A percentile compares a stretch with the other conserved stretches of the same genome.
Conservation (phyloP, 2,329 filamentous ascomycete genomes). For the Venturia carpophila region DNA sequence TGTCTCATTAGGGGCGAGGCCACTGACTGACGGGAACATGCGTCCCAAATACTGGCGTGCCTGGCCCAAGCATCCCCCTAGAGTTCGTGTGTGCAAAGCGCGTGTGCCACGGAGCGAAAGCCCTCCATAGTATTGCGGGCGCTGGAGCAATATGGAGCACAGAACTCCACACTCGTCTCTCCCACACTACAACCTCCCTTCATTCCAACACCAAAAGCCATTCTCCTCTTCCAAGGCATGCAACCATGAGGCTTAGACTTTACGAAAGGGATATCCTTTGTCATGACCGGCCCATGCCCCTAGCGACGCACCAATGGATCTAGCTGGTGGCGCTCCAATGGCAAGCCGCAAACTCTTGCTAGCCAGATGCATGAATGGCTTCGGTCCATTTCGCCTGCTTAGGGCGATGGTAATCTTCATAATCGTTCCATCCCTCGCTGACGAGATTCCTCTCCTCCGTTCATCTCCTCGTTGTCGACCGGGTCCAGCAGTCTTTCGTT, state of each 20-base stretch:
- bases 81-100: not conserved
- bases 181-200: not conserved
- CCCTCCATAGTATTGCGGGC: not conserved
- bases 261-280: not conserved
- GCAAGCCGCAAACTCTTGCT: not conserved
- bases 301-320: not conserved
- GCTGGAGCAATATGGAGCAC: not conserved
- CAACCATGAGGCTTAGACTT: constrained; percentile 9
- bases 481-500: constrained; percentile 4
- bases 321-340: not conserved
- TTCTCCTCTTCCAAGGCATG: not conserved
- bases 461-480: constrained; percentile 4
- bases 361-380: constrained; percentile 4
- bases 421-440: constrained; percentile 7
- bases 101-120: not conserved
- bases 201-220: not conserved
- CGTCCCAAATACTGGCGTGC: no score
- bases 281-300: not conserved
- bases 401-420: not conserved
- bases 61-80: not conserved
- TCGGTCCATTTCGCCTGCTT: not conserved
- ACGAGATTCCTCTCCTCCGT: not conserved
- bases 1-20: not conserved
- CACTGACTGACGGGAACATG: not conserved
- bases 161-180: constrained; percentile 1